Base-by-base conservation (phyloP, 352 stramenopile genomes). In the Thalassiosira sp. region DNA sequence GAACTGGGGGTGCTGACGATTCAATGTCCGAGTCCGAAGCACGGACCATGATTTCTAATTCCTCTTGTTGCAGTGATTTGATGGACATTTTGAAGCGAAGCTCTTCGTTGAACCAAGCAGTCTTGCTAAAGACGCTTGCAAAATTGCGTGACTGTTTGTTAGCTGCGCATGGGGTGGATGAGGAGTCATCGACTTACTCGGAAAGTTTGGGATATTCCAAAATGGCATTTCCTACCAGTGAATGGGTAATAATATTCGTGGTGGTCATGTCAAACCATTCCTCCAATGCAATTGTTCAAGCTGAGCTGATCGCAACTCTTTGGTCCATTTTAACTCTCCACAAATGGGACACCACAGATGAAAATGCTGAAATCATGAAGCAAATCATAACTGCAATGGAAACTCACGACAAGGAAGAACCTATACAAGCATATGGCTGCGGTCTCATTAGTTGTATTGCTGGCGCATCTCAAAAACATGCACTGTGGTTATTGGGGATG, bases 351-450 rank as follows among this genome's bases (percentile, higher is more conserved):
- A 37, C 56, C 5, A 65, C 43, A 18, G 58, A 81, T 31, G 43
- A 76, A 11, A 65, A 62, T 61, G n/a, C 53, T 18, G 63, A 74
- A n/a, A n/a, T n/a, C 16, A 63, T 73, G 37, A 54, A 72, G 43
- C 25, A 72, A 31, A 57, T 81, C 0, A 54, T 76, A 15, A 52
- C 25, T 16, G 48, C 40, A 2, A 81, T 81, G 73, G 42, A 76
- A 68, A 46, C 13, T 15, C 65, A 81, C 57, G 31, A 33, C 11
- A 49, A 62, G 16, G 63, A 54, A 45, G 45, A 71, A 22, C 24
- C 8, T 25, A 48, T 81, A 13, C 59, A 81, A 52, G 73, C 72
- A 76, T 68, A 60, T 57, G 73, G 59, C 10, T 72, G 20, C 56
- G 73, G 73, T 48, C 51, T 81, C 5, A 49, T 72, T 62, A 22